Evolutionary conservation across 768 basidiomycete genomes (phyloP), one percentile per base, ranked within the genome.

Genomic region (Trametes cubensis): DNA sequence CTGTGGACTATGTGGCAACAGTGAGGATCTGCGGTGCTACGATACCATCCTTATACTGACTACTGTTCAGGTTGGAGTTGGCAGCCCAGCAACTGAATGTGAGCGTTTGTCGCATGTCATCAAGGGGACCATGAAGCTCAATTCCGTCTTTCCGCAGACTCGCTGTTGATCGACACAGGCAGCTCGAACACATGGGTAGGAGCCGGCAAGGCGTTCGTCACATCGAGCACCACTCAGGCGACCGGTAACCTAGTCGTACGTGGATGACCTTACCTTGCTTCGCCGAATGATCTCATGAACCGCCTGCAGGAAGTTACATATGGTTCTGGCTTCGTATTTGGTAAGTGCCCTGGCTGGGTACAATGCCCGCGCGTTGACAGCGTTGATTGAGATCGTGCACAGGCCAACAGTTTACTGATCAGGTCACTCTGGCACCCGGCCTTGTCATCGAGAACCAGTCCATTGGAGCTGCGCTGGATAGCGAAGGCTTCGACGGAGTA

Each of bases 121-220:
- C n/a, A 1, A 38, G 8, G 0, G 1, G 15, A 10, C n/a, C n/a
- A n/a, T n/a, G n/a, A n/a, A n/a, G n/a, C 10, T 11, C 34, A 34
- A 10, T 10, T 6, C 5, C 18, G 26, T n/a, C 46, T 34, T 21
- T 17, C 11, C 21, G 4, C 25, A 76, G 76, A 77, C 64, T 77
- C 67, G 2, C 77, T 88, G 21, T 74, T 86, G 42, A 83, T 86
- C 26, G 85, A 86, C 58, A 86, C 83, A 0, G 82, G 74, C 65
- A 79, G 75, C 73, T 81, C 74, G 34, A 83, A 84, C 69, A 84
- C 82, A 13, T 86, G 84, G 85, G 70, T 85, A 38, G 84, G 84
- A 40, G 85, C 84, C 1, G 72, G 69, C 50, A 76, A 74, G 56
- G 56, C 72, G 23, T 87, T 80, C 71, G 73, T 67, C 1, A 73